Evolutionary conservation across 768 basidiomycete genomes (phyloP).

Genomic region (Porpolomopsis calyptriformis): DNA sequence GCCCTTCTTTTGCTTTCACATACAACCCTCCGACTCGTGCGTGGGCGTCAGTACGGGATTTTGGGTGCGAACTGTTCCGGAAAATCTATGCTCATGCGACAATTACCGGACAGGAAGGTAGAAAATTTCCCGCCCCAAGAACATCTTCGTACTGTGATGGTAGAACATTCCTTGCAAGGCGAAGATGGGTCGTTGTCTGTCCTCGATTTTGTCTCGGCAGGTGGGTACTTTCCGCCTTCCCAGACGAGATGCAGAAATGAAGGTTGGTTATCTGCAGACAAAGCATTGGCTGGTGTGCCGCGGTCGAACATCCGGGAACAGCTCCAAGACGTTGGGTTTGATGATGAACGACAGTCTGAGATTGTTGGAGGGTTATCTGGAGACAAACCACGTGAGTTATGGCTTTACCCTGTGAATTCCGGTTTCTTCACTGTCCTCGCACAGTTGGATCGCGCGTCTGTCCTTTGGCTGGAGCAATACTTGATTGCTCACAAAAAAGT

Average conservation of each 20-base stretch:
- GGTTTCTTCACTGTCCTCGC: no score
- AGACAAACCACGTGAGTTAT: no score
- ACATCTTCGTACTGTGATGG: slow-evolving; percentile 86
- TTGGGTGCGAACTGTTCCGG: slow-evolving; percentile 94
- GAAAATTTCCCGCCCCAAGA: slow-evolving; percentile 92
- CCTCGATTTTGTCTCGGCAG: slow-evolving; percentile 82
- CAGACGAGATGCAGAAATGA: slow-evolving; percentile 37
- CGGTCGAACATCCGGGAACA: slow-evolving; percentile 67
- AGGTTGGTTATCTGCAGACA: slow-evolving; percentile 43
- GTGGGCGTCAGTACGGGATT: slow-evolving; percentile 90
- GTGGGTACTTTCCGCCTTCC: slow-evolving; percentile 79
- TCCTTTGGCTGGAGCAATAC: slow-evolving; percentile 87
- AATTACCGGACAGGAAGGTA: slow-evolving; percentile 87
- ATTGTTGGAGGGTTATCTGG: slow-evolving; percentile 85
- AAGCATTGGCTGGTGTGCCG: slow-evolving; percentile 49
- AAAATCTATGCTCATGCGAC: slow-evolving; percentile 92
- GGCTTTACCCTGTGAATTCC: no score
- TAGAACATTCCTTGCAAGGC: slow-evolving; percentile 92
- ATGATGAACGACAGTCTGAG: slow-evolving; percentile 74
- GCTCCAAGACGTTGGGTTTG: slow-evolving; percentile 83
- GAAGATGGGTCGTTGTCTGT: slow-evolving; percentile 79
- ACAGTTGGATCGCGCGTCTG: slow-evolving; percentile 73
- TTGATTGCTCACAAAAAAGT: slow-evolving; percentile 70
- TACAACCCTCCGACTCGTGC: slow-evolving; percentile 78
- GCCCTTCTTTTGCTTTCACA: slow-evolving; percentile 90